Conservation (phyloP, 2,329 filamentous ascomycete species). For the Pyricularia pennisetigena region DNA sequence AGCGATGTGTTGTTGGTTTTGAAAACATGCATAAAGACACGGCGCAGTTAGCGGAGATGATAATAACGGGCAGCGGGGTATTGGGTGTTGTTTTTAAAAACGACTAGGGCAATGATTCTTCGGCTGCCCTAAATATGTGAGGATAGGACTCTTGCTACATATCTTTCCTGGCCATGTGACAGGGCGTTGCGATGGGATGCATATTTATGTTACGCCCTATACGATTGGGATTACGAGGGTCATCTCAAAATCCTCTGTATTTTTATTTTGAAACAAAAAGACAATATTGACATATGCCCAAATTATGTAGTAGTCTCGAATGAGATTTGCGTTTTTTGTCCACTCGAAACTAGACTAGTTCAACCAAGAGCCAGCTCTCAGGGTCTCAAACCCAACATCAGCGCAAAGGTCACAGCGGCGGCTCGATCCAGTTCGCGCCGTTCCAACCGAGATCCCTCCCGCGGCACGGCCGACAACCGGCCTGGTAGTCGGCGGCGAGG, state of each 20-base stretch:
- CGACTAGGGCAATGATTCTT: background rate
- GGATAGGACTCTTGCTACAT: background rate
- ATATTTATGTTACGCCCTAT: background rate
- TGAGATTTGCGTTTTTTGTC: too few relatives aligned
- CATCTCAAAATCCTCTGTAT: background rate
- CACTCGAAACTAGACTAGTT: too few relatives aligned
- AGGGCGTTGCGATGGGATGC: background rate
- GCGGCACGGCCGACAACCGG: slow-evolving; percentile 1
- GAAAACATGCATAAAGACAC: background rate
- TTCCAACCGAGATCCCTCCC: slow-evolving; percentile 1
- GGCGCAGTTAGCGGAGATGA: background rate
- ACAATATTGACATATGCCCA: background rate
- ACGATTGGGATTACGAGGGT: background rate
- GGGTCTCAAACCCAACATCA: background rate
- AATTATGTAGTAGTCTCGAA: background rate
- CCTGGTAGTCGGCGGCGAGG: background rate
- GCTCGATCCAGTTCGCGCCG: slow-evolving; percentile 3
- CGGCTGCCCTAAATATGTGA: background rate
- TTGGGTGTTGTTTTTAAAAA: background rate
- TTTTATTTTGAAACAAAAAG: background rate
- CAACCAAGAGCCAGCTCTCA: background rate
- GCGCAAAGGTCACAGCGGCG: background rate
- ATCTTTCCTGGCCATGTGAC: background rate
- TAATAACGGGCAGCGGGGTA: background rate
- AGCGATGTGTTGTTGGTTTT: background rate